Evolutionary conservation across 208 protist genomes (phyloP).

Genomic region (Wallacemonas rigidus): DNA sequence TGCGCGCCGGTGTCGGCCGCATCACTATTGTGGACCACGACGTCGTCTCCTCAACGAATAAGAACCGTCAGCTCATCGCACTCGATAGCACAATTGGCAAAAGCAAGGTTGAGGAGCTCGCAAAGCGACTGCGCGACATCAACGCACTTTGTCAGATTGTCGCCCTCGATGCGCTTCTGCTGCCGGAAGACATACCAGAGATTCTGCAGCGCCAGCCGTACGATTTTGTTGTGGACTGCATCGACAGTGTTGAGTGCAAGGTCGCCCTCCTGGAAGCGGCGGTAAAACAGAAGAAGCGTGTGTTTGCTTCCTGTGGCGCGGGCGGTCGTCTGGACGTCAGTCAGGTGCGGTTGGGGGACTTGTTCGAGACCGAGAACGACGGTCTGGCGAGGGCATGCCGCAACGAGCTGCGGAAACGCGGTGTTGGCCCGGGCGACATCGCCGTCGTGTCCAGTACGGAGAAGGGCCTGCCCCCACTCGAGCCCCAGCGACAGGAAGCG

Average conservation of each 20-base stretch:
- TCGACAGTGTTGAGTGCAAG: slow-evolving; percentile 92
- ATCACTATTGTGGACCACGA: slow-evolving; percentile 91
- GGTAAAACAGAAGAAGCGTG: slow-evolving; percentile 51
- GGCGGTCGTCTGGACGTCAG: slow-evolving; percentile 83
- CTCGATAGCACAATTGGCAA: slow-evolving; percentile 86
- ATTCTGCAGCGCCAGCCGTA: slow-evolving; percentile 74
- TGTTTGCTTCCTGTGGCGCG: slow-evolving; percentile 83
- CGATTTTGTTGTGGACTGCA: slow-evolving; percentile 90
- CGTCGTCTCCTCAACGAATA: slow-evolving; percentile 85
- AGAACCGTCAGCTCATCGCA: slow-evolving; percentile 92
- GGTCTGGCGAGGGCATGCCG: slow-evolving; percentile 70
- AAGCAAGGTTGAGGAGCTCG: slow-evolving; percentile 83
- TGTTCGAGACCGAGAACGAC: slow-evolving; percentile 85
- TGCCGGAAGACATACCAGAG: slow-evolving; percentile 70
- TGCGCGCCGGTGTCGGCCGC: slow-evolving; percentile 83
- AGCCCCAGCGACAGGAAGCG: slow-evolving; percentile 76
- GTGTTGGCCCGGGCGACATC: slow-evolving; percentile 55
- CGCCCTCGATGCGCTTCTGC: slow-evolving; percentile 68
- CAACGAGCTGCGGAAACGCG: slow-evolving; percentile 58
- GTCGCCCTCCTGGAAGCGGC: slow-evolving; percentile 71
- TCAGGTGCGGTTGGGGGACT: slow-evolving; percentile 54
- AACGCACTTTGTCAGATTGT: slow-evolving; percentile 71
- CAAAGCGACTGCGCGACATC: slow-evolving; percentile 78
- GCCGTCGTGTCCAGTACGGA: slow-evolving; percentile 75
- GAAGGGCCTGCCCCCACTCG: slow-evolving; percentile 51